Evolutionary conservation across 129 eudicot genomes (phyloP).

Genomic region (Erigeron canadensis): DNA sequence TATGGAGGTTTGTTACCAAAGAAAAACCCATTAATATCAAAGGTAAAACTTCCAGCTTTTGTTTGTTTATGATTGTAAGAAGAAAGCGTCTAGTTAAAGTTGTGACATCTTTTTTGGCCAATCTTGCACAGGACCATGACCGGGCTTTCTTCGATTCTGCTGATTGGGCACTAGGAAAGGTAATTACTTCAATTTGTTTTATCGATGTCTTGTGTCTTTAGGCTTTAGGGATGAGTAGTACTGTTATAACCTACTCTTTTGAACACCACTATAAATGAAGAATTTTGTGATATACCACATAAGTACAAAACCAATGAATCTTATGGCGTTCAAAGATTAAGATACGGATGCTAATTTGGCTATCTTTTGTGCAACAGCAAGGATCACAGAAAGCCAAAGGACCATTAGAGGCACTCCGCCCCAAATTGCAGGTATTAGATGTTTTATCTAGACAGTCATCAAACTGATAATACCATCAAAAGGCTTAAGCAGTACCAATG

Average conservation of each 20-base stretch:
- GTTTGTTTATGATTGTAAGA: conserved; percentile 1
- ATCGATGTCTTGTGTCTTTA: background rate
- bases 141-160: conserved; percentile 95
- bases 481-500: background rate
- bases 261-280: background rate
- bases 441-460: background rate
- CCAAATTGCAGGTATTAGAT: conserved; percentile 70
- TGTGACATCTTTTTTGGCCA: conserved; percentile 21
- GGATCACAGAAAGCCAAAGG: conserved; percentile 77
- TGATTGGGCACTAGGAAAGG: conserved; percentile 98
- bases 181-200: conserved; percentile 19
- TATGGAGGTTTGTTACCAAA: conserved; percentile 82
- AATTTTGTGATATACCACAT: background rate
- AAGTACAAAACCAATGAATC: background rate
- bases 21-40: conserved; percentile 77
- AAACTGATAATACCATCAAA: background rate
- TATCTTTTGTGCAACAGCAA: conserved; percentile 42
- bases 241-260: background rate
- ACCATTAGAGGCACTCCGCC: conserved; percentile 92
- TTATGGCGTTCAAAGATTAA: background rate
- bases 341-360: conserved; percentile 6
- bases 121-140: conserved; percentile 71
- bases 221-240: background rate
- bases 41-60: conserved; percentile 41
- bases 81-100: background rate